Percentiles rank a stretch among this genome's conserved stretches.
Evolutionary conservation across 2,329 filamentous ascomycete species (phyloP).

Genomic region (Ophiostoma sp.): DNA sequence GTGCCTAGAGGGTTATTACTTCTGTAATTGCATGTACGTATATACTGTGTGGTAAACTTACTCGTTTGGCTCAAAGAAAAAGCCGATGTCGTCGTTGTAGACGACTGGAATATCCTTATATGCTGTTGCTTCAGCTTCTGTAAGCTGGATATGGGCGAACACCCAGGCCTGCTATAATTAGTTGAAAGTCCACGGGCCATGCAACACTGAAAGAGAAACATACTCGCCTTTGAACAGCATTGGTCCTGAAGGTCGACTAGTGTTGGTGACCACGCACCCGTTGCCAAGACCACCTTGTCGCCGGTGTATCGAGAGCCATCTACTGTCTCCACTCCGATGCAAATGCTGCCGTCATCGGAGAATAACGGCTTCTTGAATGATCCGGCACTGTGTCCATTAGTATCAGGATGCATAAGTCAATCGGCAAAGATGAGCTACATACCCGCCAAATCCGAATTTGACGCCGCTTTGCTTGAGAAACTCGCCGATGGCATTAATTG

Average conservation of each 20-base stretch:
- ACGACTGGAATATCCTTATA: constrained; percentile 11
- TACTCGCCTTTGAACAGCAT: constrained; percentile 10
- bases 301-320: not conserved
- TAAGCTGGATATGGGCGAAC: constrained; percentile 12
- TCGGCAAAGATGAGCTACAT: not conserved
- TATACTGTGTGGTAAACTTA: not conserved
- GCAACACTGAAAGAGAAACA: not conserved
- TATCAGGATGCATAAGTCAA: not conserved
- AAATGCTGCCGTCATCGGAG: not conserved
- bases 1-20: not conserved
- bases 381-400: not conserved
- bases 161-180: constrained; percentile 2
- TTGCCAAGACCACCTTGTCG: constrained; percentile 10
- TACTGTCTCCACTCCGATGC: constrained; percentile 7
- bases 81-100: constrained; percentile 13
- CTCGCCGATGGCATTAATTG: constrained; percentile 7
- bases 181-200: not conserved
- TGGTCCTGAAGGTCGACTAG: constrained; percentile 11
- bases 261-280: constrained; percentile 4
- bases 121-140: not conserved
- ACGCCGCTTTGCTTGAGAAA: not conserved
- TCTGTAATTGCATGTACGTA: no score
- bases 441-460: constrained; percentile 9
- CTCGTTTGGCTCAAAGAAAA: constrained; percentile 15
- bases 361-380: constrained; percentile 11